These are phyloP conservation scores for Gelatoporia subvermispora DNA, from an alignment of 768 basidiomycete species.

Conservation along the genomic window DNA sequence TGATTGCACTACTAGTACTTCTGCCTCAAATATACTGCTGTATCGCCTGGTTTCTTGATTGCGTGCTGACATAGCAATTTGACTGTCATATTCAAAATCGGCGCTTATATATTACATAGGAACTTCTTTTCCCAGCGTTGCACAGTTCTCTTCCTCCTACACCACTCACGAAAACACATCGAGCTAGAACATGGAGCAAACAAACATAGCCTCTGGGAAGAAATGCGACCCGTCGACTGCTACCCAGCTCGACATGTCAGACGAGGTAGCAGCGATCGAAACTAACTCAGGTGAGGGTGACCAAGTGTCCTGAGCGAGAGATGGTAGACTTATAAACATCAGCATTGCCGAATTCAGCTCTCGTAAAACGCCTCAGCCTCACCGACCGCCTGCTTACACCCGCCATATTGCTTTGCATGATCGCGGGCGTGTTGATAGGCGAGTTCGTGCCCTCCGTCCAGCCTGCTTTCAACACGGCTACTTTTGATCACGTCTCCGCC, in stretches of 20 bases:
- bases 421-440: slow-evolving; percentile 71
- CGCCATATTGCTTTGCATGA: slow-evolving; percentile 67
- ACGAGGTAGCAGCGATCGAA: too few species aligned
- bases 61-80: too few species aligned
- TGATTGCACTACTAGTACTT: too few species aligned
- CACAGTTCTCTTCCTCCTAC: background rate
- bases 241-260: too few species aligned
- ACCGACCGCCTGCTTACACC: slow-evolving; percentile 62
- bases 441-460: slow-evolving; percentile 59
- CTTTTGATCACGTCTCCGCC: slow-evolving; percentile 67
- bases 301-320: too few species aligned
- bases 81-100: slow-evolving; percentile 11
- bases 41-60: too few species aligned
- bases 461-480: slow-evolving; percentile 55
- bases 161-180: background rate
- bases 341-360: background rate
- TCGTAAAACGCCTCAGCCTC: slow-evolving; percentile 33
- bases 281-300: too few species aligned
- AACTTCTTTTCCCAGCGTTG: background rate
- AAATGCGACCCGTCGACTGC: too few species aligned
- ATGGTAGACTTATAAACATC: too few species aligned
- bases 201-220: too few species aligned
- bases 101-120: slow-evolving; percentile 8
- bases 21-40: too few species aligned
- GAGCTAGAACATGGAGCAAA: too few species aligned